Percentiles rank a stretch among this genome's conserved stretches.
phyloP scores from a whole-genome alignment of 2,329 filamentous ascomycete species.

The Trichoderma polysporum region DNA sequence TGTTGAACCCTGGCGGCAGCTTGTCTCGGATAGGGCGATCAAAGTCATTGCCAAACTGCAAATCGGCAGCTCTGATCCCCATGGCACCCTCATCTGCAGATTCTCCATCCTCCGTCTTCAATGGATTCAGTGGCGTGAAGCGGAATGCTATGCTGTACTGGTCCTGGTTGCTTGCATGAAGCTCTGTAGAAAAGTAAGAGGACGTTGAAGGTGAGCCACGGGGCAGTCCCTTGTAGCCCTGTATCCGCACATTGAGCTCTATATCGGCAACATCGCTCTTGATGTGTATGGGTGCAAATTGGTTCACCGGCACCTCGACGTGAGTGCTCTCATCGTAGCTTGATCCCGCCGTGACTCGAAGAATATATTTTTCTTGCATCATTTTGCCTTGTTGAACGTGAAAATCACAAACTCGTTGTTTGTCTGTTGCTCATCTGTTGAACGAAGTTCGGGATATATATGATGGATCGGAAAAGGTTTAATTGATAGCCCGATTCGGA shows the following conservation, averaged over 20 bases:
- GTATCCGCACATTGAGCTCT: slow-evolving; percentile 72
- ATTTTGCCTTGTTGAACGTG: background rate
- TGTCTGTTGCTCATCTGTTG: background rate
- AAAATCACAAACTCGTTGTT: background rate
- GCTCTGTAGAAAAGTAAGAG: slow-evolving; percentile 71
- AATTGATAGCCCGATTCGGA: slow-evolving; percentile 16
- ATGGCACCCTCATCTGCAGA: slow-evolving; percentile 24
- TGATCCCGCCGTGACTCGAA: slow-evolving; percentile 79
- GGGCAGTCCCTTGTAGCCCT: slow-evolving; percentile 68
- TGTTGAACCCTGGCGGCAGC: slow-evolving; percentile 81
- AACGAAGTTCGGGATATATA: background rate
- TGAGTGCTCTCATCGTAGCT: slow-evolving; percentile 74
- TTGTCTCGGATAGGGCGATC: slow-evolving; percentile 84
- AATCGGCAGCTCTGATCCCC: slow-evolving; percentile 65
- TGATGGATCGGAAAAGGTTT: slow-evolving; percentile 12
- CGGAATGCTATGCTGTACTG: slow-evolving; percentile 82
- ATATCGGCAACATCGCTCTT: slow-evolving; percentile 63
- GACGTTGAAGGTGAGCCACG: slow-evolving; percentile 65
- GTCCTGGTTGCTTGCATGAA: slow-evolving; percentile 66
- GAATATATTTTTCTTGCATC: slow-evolving; percentile 71
- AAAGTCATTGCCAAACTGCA: slow-evolving; percentile 96
- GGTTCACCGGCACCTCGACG: slow-evolving; percentile 73
- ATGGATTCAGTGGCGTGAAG: slow-evolving; percentile 65
- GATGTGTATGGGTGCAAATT: slow-evolving; percentile 60
- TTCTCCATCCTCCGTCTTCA: background rate